phyloP scores from a whole-genome alignment of 1,284 basidiomycete species.

The Xerocomus minutiporus region DNA sequence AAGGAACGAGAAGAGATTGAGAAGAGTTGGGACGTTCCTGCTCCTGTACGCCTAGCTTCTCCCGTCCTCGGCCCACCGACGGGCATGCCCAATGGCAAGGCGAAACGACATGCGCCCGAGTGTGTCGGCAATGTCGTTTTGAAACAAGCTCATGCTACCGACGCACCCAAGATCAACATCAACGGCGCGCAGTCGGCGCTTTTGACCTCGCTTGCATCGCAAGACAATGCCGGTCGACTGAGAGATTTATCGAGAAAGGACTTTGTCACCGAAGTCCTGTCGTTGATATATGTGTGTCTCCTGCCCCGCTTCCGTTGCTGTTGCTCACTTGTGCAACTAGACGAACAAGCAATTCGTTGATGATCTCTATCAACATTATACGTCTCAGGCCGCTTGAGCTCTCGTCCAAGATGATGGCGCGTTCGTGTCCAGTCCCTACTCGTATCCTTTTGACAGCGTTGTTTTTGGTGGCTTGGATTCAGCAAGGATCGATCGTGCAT shows the following conservation, averaged over 20 bases:
- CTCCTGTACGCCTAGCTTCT: slow-evolving; percentile 15
- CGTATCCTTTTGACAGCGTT: not conserved
- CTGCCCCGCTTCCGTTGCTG: not conserved
- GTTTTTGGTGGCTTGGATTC: slow-evolving; percentile 1
- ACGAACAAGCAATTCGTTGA: slow-evolving; percentile 51
- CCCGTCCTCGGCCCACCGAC: slow-evolving; percentile 11
- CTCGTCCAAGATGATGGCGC: not conserved
- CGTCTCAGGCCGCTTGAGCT: slow-evolving; percentile 23
- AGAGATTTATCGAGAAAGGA: slow-evolving; percentile 47
- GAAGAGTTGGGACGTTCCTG: slow-evolving; percentile 54
- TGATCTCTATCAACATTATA: slow-evolving; percentile 47
- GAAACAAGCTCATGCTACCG: slow-evolving; percentile 9
- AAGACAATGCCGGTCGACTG: slow-evolving; percentile 18
- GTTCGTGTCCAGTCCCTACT: not conserved
- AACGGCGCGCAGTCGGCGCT: slow-evolving; percentile 31
- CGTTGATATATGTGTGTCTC: slow-evolving; percentile 61
- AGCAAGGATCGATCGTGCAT: slow-evolving; percentile 5
- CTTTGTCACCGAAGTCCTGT: slow-evolving; percentile 64
- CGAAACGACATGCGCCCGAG: slow-evolving; percentile 11
- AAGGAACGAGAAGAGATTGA: slow-evolving; percentile 54
- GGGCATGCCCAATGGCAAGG: slow-evolving; percentile 23
- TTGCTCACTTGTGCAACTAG: slow-evolving; percentile 26
- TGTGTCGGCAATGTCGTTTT: not conserved
- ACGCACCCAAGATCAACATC: slow-evolving; percentile 17
- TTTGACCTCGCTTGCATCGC: slow-evolving; percentile 24